Percentiles rank a stretch among this genome's conserved stretches.
phyloP scores from a whole-genome alignment of 2,329 filamentous ascomycete species.

The Fusarium protoensiforme region DNA sequence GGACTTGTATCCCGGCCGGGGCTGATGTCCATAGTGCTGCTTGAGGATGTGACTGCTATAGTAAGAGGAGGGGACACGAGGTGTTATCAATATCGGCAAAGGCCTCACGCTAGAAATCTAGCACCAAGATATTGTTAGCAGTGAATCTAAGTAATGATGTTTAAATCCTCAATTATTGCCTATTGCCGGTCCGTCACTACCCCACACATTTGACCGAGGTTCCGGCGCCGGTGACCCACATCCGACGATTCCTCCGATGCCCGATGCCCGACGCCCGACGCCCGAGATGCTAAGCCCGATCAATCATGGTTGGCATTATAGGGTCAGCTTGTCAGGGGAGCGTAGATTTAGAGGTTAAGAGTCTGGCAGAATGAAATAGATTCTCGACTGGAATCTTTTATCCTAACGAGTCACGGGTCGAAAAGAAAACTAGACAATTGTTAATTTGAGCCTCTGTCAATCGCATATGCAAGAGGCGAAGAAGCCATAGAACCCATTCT shows the following conservation, averaged over 20 bases:
- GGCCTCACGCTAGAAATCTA: background rate
- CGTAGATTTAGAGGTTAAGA: no score
- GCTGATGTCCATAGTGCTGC: background rate
- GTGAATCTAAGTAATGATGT: background rate
- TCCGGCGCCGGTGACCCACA: background rate
- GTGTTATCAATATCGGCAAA: background rate
- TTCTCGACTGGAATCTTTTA: no score
- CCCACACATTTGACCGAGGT: background rate
- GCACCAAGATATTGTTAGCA: background rate
- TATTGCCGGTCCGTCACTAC: background rate
- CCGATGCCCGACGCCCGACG: constrained; percentile 1
- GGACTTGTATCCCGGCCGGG: background rate
- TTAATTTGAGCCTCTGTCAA: no score
- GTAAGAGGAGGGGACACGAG: background rate
- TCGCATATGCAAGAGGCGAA: no score
- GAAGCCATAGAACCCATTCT: background rate
- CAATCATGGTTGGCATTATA: no score
- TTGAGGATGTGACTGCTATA: constrained; percentile 6
- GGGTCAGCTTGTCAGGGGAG: no score
- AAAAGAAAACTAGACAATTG: background rate
- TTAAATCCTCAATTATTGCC: background rate
- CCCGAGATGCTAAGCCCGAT: background rate
- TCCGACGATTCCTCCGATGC: constrained; percentile 3
- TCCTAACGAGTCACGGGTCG: background rate
- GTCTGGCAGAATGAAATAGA: no score